These are phyloP conservation scores for Collybia sordida DNA, from an alignment of 768 basidiomycete genomes.

Conservation along the genomic window DNA sequence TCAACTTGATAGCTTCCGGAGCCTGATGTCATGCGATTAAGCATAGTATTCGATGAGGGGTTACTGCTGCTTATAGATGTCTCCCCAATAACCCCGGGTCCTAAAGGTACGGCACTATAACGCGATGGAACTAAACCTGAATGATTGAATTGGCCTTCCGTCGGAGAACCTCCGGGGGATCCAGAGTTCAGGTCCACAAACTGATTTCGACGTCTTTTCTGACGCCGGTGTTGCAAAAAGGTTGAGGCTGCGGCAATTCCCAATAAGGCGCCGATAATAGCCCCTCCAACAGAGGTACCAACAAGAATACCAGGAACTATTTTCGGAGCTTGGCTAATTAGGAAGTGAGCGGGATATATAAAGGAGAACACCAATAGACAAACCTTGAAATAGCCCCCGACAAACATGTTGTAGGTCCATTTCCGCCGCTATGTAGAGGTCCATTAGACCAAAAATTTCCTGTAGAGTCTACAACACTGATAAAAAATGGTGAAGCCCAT, in stretches of 20 bases:
- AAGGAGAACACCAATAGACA: neutral
- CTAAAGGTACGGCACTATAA: conserved; percentile 27
- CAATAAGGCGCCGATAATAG: conserved; percentile 32
- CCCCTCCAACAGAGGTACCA: conserved; percentile 39
- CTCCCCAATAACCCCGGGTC: conserved; percentile 11
- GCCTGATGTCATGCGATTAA: conserved; percentile 10
- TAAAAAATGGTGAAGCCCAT: conserved; percentile 56
- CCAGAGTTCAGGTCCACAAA: conserved; percentile 25
- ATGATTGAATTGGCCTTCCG: conserved; percentile 16
- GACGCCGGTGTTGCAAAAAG: conserved; percentile 28
- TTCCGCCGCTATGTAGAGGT: conserved; percentile 53
- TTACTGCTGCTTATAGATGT: conserved; percentile 14
- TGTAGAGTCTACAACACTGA: conserved; percentile 50
- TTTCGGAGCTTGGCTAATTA: neutral
- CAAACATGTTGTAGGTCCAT: conserved; percentile 41
- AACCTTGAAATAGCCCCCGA: conserved; percentile 23
- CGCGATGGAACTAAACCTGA: conserved; percentile 13
- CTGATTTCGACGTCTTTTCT: conserved; percentile 17
- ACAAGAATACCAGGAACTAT: conserved; percentile 23
- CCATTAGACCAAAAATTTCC: conserved; percentile 58
- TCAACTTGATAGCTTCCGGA: conserved; percentile 38
- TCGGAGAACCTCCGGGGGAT: conserved; percentile 19
- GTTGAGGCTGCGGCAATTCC: conserved; percentile 31
- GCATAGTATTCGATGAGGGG: conserved; percentile 2
- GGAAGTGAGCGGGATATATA: neutral